Evolutionary conservation across 73 alveolate genomes (phyloP).

Genomic region (Tetrahymena thermophila): DNA sequence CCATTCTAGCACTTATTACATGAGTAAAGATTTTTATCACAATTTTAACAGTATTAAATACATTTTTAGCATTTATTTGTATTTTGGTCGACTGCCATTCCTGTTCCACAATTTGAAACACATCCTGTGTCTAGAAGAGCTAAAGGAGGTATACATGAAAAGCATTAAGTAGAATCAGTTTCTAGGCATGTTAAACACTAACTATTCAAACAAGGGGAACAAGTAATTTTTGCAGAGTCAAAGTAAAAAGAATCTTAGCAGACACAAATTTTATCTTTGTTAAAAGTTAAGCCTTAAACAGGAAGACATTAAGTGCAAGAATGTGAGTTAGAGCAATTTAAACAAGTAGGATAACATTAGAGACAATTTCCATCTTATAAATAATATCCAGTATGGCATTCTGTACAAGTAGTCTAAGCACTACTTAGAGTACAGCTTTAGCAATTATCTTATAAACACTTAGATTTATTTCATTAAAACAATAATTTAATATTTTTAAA

Average conservation of each 20-base stretch:
- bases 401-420: neutral
- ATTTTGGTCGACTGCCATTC: neutral
- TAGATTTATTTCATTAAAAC: too few relatives aligned
- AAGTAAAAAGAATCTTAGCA: neutral
- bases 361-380: neutral
- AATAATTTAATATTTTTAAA: neutral
- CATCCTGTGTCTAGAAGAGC: neutral
- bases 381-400: neutral
- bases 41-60: neutral
- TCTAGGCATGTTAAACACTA: neutral
- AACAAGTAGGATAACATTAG: neutral
- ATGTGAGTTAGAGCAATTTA: neutral
- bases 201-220: neutral
- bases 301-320: neutral
- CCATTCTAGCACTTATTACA: neutral
- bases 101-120: neutral
- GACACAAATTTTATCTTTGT: neutral
- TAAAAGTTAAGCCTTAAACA: neutral
- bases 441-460: neutral
- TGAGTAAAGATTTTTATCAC: neutral
- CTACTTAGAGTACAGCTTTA: neutral
- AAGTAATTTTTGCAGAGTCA: neutral
- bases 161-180: neutral
- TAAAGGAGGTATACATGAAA: neutral
- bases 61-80: neutral